Evolutionary conservation across 164 flowering plant genomes (phyloP).

Genomic region (Vitis riparia): DNA sequence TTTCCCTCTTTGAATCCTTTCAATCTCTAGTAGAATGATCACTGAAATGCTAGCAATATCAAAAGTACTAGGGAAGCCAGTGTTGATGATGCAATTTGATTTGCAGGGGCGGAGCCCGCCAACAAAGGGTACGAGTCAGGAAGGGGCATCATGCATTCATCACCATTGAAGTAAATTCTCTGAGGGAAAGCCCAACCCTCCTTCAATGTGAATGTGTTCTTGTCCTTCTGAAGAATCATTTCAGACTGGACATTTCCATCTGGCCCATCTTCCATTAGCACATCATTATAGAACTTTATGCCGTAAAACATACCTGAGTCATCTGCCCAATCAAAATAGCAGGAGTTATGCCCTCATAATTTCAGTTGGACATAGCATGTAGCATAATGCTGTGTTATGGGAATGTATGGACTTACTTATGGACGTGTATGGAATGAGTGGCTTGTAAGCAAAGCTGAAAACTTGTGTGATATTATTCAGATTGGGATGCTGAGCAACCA

Average conservation of each 20-base stretch:
- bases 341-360: no score
- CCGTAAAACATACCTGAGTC: constrained; percentile 14
- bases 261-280: constrained; percentile 13
- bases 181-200: constrained; percentile 16
- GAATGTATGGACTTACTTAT: constrained; percentile 12
- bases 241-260: constrained; percentile 8
- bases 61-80: neutral
- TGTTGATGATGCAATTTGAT: neutral
- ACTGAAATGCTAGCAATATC: neutral
- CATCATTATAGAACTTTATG: constrained; percentile 10
- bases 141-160: constrained; percentile 13
- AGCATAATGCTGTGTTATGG: no score
- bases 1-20: neutral
- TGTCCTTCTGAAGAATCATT: constrained; percentile 7
- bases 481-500: constrained; percentile 17
- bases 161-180: constrained; percentile 11
- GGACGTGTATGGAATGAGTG: constrained; percentile 9
- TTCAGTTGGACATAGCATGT: no score
- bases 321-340: constrained; percentile 5
- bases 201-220: constrained; percentile 8
- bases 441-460: constrained; percentile 21
- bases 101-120: neutral
- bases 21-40: neutral
- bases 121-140: constrained; percentile 9
- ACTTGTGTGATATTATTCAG: constrained; percentile 12